Evolutionary conservation across 2,329 filamentous ascomycete genomes (phyloP).

Genomic region (Torrubiella hemipterigena): DNA sequence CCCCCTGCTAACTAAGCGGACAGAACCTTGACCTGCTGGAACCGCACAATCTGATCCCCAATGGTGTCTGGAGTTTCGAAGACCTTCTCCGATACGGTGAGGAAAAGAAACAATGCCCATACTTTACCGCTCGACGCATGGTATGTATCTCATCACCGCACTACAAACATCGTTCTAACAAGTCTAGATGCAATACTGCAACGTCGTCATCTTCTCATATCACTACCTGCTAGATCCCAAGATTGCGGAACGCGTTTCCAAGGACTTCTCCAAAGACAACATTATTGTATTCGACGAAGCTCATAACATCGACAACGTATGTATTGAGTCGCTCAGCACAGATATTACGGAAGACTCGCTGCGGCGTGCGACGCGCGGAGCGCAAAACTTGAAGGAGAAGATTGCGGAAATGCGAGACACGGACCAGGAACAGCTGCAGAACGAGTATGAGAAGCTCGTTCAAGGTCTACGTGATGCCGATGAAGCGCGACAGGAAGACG

Average conservation of each 20-base stretch:
- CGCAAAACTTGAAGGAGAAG: constrained; percentile 78
- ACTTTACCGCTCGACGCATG: constrained; percentile 93
- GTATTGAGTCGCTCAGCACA: constrained; percentile 93
- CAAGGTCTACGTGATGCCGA: constrained; percentile 82
- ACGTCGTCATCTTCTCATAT: constrained; percentile 99
- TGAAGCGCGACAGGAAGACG: constrained; percentile 81
- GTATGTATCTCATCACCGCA: constrained; percentile 29
- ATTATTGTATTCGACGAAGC: constrained; percentile 98
- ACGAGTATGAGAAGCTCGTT: constrained; percentile 90
- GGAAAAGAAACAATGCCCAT: constrained; percentile 91
- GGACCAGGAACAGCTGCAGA: constrained; percentile 86
- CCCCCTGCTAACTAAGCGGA: constrained; percentile 22
- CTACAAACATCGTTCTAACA: constrained; percentile 5
- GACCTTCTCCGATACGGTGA: constrained; percentile 82
- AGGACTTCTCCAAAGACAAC: constrained; percentile 92
- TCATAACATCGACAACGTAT: constrained; percentile 99
- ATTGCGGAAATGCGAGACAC: constrained; percentile 94
- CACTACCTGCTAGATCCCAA: constrained; percentile 97
- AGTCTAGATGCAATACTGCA: constrained; percentile 99
- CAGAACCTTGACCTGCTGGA: constrained; percentile 92
- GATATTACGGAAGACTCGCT: constrained; percentile 93
- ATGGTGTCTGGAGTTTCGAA: constrained; percentile 92
- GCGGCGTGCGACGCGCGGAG: constrained; percentile 79
- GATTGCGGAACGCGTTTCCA: constrained; percentile 90
- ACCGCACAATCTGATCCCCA: constrained; percentile 85